These are phyloP conservation scores for Phytophthora pseudosyringae DNA, from an alignment of 352 stramenopile species.

Conservation along the genomic window DNA sequence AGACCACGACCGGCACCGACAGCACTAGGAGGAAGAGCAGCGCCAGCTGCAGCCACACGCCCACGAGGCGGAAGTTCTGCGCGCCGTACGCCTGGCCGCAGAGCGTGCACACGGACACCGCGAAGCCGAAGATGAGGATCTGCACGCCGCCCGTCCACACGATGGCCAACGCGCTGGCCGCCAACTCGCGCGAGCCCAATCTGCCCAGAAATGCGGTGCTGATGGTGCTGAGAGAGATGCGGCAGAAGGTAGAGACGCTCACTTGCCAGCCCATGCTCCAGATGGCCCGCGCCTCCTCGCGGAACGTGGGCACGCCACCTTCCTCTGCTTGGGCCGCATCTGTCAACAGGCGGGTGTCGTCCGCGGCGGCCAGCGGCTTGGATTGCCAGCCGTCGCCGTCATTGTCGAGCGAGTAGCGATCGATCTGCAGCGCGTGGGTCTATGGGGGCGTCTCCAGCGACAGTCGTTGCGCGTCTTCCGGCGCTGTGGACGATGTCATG, in stretches of 20 bases:
- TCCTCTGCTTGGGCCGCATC: not conserved
- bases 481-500: slow-evolving; percentile 20
- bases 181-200: slow-evolving; percentile 76
- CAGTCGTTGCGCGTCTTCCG: not conserved
- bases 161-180: slow-evolving; percentile 68
- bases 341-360: slow-evolving; percentile 17
- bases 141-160: slow-evolving; percentile 86
- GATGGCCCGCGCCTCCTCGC: slow-evolving; percentile 70
- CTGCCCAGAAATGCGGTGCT: slow-evolving; percentile 81
- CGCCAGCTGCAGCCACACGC: slow-evolving; percentile 82
- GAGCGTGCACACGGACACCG: slow-evolving; percentile 80
- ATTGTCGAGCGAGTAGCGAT: slow-evolving; percentile 25
- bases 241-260: slow-evolving; percentile 82
- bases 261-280: slow-evolving; percentile 89
- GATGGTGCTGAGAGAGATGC: slow-evolving; percentile 82
- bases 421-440: slow-evolving; percentile 24
- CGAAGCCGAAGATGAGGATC: slow-evolving; percentile 83
- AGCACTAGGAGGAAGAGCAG: slow-evolving; percentile 73
- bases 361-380: slow-evolving; percentile 17
- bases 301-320: slow-evolving; percentile 37
- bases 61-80: slow-evolving; percentile 79
- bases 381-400: slow-evolving; percentile 23
- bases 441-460: slow-evolving; percentile 15
- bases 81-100: slow-evolving; percentile 83
- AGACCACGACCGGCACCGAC: slow-evolving; percentile 77